Evolutionary conservation across 164 flowering plant genomes (phyloP), one percentile per base, ranked within the genome.

Genomic region (Berberis vulgaris): DNA sequence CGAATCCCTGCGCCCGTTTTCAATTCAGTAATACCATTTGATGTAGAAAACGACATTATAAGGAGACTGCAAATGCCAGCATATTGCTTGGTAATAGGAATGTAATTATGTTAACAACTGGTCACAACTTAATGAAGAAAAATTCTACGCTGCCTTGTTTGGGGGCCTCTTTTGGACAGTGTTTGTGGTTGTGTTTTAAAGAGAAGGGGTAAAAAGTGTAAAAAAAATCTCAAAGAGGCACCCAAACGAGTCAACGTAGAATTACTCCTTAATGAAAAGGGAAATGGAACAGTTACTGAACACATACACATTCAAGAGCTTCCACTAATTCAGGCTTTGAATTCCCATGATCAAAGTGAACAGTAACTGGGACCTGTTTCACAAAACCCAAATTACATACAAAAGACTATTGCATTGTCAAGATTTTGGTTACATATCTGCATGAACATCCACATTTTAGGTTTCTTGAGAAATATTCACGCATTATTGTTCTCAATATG

Each of bases 341-440:
- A 78, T 71, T 81, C 66, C 99, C 99, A 76, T 95, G 99, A 78
- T 95, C 99, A 76, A 86, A 95, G 76, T 95, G 99, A 64, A 91
- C 96, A n/a, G 97, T 83, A 41, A 95, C 80, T 7, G 99, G 99
- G 64, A 91, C 99, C 99, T 95, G 85, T 76, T 58, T 74, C 7
- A 26, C 26, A 26, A 26, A 26, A 26, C 26, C 26, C 26, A 26
- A 26, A 26, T 26, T 26, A 26, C 26, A 26, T 26, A 26, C 26
- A 26, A 26, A 26, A 26, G 26, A 26, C 26, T 26, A n/a, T n/a
- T 26, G 26, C 26, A 26, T 26, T 26, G 26, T 26, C 26, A 26
- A 26, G 26, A 26, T 26, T 26, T 26, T 26, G 26, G 26, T 26
- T 26, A 26, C 26, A 26, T 26, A 26, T 26, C 26, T 26, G 26